A percentile compares a stretch with the other conserved stretches of the same genome.
phyloP scores from a whole-genome alignment of 371 early-diverging fungal species.

The Coemansia sp. region DNA sequence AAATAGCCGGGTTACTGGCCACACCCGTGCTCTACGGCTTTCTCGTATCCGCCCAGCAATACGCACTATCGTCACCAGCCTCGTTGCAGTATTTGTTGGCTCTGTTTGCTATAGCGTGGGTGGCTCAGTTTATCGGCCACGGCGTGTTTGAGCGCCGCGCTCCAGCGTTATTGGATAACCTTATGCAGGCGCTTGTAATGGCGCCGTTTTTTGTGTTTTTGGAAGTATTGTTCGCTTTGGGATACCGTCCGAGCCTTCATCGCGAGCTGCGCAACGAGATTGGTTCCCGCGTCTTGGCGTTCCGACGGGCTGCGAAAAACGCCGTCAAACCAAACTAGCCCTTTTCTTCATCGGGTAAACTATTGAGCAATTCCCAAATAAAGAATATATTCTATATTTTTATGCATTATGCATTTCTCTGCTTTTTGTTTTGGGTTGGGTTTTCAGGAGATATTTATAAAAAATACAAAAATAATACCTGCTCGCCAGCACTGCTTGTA shows the following conservation, averaged over 20 bases:
- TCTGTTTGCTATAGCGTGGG: conserved; percentile 76
- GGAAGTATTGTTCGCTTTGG: conserved; percentile 81
- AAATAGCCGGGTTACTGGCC: conserved; percentile 64
- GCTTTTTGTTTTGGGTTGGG: too few species aligned
- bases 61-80: conserved; percentile 54
- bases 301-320: conserved; percentile 48
- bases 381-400: too few species aligned
- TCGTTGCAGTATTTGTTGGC: conserved; percentile 57
- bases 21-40: conserved; percentile 63
- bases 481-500: too few species aligned
- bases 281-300: conserved; percentile 64
- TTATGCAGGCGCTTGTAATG: conserved; percentile 85
- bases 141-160: conserved; percentile 82
- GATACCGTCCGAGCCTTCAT: conserved; percentile 76
- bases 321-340: too few species aligned
- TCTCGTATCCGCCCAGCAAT: conserved; percentile 61
- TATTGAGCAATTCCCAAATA: too few species aligned
- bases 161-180: conserved; percentile 84
- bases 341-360: too few species aligned
- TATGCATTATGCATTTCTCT: too few species aligned
- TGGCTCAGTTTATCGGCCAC: conserved; percentile 88
- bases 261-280: conserved; percentile 63
- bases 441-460: too few species aligned
- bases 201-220: conserved; percentile 94
- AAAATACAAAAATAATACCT: too few species aligned